phyloP scores from a whole-genome alignment of 2,329 filamentous ascomycete genomes.

The Fusarium pseudoanthophilum region DNA sequence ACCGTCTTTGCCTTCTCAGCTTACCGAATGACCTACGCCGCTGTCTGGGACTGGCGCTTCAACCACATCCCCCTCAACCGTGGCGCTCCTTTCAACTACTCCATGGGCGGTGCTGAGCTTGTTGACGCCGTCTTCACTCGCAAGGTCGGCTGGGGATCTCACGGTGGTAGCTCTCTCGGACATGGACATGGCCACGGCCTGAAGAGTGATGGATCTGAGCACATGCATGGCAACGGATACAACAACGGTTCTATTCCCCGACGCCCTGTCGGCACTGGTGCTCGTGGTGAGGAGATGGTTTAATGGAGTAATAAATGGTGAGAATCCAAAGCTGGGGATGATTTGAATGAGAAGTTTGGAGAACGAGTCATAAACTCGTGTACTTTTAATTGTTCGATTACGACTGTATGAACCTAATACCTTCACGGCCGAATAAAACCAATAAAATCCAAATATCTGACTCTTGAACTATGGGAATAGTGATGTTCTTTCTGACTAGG shows the following conservation, averaged over 20 bases:
- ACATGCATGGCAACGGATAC: conserved; percentile 20
- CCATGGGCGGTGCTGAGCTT: conserved; percentile 56
- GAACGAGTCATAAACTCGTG: neutral
- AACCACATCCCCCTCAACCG: conserved; percentile 74
- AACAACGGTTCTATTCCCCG: conserved; percentile 32
- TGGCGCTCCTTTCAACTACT: conserved; percentile 64
- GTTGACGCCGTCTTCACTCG: conserved; percentile 67
- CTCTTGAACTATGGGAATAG: neutral
- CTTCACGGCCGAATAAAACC: conserved; percentile 11
- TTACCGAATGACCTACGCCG: conserved; percentile 75
- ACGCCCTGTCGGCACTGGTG: conserved; percentile 22
- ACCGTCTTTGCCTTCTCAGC: conserved; percentile 71
- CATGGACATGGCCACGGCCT: conserved; percentile 18
- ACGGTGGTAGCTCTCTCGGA: conserved; percentile 20
- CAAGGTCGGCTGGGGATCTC: conserved; percentile 67
- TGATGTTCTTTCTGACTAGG: neutral
- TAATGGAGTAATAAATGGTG: neutral
- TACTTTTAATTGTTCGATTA: conserved; percentile 6
- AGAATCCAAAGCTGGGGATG: too few relatives aligned
- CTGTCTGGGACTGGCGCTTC: conserved; percentile 74
- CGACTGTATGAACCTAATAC: conserved; percentile 12
- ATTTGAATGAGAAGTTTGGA: neutral
- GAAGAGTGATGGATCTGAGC: conserved; percentile 29
- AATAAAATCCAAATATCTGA: neutral
- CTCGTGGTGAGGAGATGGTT: conserved; percentile 31